Conservation (phyloP, 352 stramenopile species). For the Pythium scleroteichum region DNA sequence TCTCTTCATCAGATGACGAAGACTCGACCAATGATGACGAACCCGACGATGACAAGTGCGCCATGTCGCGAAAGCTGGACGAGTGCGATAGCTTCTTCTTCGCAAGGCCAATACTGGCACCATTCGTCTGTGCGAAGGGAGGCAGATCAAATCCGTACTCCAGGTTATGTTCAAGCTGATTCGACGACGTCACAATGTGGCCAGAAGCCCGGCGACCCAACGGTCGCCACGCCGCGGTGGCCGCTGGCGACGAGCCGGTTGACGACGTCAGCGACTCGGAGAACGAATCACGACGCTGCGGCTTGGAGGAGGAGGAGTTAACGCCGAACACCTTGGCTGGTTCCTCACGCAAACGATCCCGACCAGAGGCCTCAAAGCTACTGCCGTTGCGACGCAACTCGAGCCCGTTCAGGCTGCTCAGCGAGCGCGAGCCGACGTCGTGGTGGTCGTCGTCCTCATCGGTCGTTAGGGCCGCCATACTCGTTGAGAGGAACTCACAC, state of each 20-base stretch:
- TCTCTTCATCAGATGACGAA: constrained; percentile 31
- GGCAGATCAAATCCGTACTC: constrained; percentile 24
- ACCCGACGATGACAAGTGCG: constrained; percentile 16
- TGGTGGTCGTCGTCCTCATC: constrained; percentile 32
- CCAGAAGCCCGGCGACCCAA: constrained; percentile 31
- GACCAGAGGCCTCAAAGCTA: constrained; percentile 10
- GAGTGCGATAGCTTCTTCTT: constrained; percentile 23
- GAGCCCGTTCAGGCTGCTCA: constrained; percentile 28
- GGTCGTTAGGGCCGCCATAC: constrained; percentile 35
- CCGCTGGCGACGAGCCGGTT: constrained; percentile 30
- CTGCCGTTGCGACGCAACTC: constrained; percentile 17
- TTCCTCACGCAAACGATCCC: constrained; percentile 8
- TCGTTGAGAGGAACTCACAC: constrained; percentile 37
- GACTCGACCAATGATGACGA: constrained; percentile 28
- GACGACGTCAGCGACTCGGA: constrained; percentile 36
- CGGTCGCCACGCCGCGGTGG: constrained; percentile 27
- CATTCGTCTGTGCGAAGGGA: constrained; percentile 13
- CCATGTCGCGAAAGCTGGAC: constrained; percentile 29
- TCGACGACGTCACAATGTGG: constrained; percentile 27
- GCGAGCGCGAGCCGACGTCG: constrained; percentile 31
- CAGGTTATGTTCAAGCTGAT: constrained; percentile 32
- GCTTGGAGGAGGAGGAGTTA: constrained; percentile 8
- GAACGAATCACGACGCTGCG: constrained; percentile 31
- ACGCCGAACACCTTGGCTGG: constrained; percentile 3
- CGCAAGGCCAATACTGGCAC: neutral